phyloP scores from a whole-genome alignment of 768 basidiomycete species.

The Rhodotorula kratochvilovae region DNA sequence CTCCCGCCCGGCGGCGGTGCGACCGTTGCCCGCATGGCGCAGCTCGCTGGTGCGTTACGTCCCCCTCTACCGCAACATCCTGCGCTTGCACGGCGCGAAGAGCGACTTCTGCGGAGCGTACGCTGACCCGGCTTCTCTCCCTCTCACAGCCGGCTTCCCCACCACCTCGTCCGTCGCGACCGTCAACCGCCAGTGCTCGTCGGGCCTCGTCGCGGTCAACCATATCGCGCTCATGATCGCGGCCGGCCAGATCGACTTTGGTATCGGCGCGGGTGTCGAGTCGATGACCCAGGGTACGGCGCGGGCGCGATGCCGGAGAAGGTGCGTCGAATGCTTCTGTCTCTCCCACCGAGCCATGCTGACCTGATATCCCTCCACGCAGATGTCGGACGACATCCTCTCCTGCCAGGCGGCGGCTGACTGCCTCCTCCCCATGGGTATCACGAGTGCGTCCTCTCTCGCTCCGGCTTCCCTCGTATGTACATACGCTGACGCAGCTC shows the following conservation, averaged over 20 bases:
- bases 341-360: neutral
- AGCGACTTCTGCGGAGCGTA: no score
- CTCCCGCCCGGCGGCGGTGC: slow-evolving; percentile 83
- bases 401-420: slow-evolving; percentile 57
- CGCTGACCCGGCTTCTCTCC: slow-evolving; percentile 46
- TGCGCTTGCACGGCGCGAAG: slow-evolving; percentile 42
- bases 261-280: slow-evolving; percentile 63
- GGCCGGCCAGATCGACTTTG: slow-evolving; percentile 75
- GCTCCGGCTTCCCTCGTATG: slow-evolving; percentile 7
- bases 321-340: slow-evolving; percentile 30
- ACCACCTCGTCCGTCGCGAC: slow-evolving; percentile 78
- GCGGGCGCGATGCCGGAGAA: slow-evolving; percentile 50
- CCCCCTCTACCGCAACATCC: slow-evolving; percentile 56
- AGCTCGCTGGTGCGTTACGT: slow-evolving; percentile 54
- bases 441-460: slow-evolving; percentile 61
- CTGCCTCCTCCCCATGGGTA: slow-evolving; percentile 59
- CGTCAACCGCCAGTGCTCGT: slow-evolving; percentile 89
- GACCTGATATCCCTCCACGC: neutral
- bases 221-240: slow-evolving; percentile 80
- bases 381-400: slow-evolving; percentile 56
- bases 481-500: neutral
- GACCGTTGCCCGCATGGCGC: slow-evolving; percentile 72
- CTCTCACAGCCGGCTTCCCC: slow-evolving; percentile 83
- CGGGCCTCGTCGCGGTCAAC: slow-evolving; percentile 88
- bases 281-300: slow-evolving; percentile 51